Evolutionary conservation across 192 early-diverging fungal genomes (phyloP), one percentile per base, ranked within the genome.

Genomic region (Backusella morwellensis): DNA sequence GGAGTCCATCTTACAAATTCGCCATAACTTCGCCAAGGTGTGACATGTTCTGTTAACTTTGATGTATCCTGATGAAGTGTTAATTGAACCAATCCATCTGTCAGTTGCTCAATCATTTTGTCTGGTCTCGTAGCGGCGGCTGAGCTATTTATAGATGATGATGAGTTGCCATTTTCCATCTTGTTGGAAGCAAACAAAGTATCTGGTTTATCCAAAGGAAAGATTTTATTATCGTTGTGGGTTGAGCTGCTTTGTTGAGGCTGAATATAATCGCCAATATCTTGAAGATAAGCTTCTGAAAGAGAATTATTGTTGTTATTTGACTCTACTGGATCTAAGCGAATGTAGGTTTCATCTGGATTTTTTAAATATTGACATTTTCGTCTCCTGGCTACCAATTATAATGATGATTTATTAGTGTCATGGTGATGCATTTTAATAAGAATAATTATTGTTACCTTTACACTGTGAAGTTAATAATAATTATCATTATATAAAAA

Each of bases 291-390:
- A 6, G 75, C 26, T 68, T 70, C 75, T 17, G 78, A 44, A 26
- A 75, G 15, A 32, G 74, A 35, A 1, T 66, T 59, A 4, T 6
- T 52, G 6, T 14, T 35, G 32, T 14, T 35, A 42, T 52, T 66
- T 2, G 78, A 21, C 11, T 79, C 73, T 52, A 40, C 29, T 54
- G 78, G 73, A 40, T 79, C 78, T 12, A 79, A 26, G 47, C 74
- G 74, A 32, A 79, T 79, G 34, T 79, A 79, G 15, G 78, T 79
- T 40, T 68, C 74, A 70, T 80, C 76, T 32, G 76, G 70, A 56
- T 84, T 77, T 42, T 80, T 80, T 40, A 79, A 71, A 70, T 80
- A 84, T 44, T 74, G 67, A 44, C 82, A 84, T 66, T 79, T 79
- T 74, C 82, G 66, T 75, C 82, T 73, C 19, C 82, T 47, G 32